Evolutionary conservation across 1,284 basidiomycete genomes (phyloP).

Genomic region (Ceratobasidium sp.): DNA sequence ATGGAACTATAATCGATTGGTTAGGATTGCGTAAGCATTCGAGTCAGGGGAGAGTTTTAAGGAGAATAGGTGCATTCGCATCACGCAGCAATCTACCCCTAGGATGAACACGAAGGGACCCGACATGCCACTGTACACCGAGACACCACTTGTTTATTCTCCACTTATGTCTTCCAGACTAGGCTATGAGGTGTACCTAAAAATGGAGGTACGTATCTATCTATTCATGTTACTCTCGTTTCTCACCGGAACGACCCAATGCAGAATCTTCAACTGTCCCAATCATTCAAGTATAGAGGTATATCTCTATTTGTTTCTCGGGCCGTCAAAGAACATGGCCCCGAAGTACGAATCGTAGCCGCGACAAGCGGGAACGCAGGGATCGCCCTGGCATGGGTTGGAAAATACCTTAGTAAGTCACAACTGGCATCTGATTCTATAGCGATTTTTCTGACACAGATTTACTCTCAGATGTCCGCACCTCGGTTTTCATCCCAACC

Average conservation of each 20-base stretch:
- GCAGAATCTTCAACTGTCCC: conserved; percentile 70
- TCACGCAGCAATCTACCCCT: not conserved
- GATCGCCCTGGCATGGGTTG: conserved; percentile 69
- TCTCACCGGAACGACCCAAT: conserved; percentile 4
- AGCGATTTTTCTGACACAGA: not conserved
- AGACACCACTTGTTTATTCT: conserved; percentile 70
- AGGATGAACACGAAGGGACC: not conserved
- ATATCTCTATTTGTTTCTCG: conserved; percentile 66
- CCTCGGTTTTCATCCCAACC: conserved; percentile 68
- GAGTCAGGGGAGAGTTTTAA: too few species aligned
- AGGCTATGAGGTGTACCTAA: conserved; percentile 48
- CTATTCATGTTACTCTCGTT: conserved; percentile 1
- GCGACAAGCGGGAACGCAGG: conserved; percentile 78
- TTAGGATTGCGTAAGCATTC: conserved; percentile 7
- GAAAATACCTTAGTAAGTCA: conserved; percentile 50
- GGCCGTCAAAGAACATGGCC: conserved; percentile 58
- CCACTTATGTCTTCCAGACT: conserved; percentile 60
- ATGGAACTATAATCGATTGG: not conserved
- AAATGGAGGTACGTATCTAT: conserved; percentile 1
- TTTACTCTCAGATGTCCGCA: conserved; percentile 57
- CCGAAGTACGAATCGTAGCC: conserved; percentile 63
- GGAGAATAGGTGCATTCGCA: too few species aligned
- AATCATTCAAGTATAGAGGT: conserved; percentile 77
- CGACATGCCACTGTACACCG: not conserved
- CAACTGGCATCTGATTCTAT: not conserved